Conservation (phyloP, 1,284 basidiomycete species). For the Lentinus polychrous region DNA sequence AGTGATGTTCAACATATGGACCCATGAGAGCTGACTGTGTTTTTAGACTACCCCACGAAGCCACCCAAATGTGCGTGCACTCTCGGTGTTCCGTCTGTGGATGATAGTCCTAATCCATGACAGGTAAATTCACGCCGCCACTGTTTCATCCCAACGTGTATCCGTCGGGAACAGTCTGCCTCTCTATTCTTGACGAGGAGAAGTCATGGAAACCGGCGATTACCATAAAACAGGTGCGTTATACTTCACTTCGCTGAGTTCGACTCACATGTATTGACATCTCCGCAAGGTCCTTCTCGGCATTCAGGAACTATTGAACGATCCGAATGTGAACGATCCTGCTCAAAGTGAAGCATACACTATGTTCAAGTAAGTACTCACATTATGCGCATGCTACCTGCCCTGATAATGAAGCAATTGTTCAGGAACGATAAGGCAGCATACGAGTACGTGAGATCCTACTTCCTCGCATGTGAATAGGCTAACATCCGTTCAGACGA, state of each 20-base stretch:
- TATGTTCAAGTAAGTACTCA: conserved; percentile 81
- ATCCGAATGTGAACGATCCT: conserved; percentile 93
- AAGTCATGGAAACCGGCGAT: conserved; percentile 99
- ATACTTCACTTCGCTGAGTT: background rate
- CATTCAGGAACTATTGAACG: conserved; percentile 90
- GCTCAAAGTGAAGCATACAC: conserved; percentile 97
- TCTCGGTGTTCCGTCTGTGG: conserved; percentile 7
- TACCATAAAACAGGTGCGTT: conserved; percentile 91
- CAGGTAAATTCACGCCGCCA: conserved; percentile 95
- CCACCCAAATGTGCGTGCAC: conserved; percentile 81
- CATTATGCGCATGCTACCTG: conserved; percentile 1
- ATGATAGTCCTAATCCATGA: conserved; percentile 9
- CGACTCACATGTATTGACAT: background rate
- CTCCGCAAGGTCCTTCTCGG: conserved; percentile 80
- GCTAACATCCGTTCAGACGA: conserved; percentile 38
- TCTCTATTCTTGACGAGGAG: conserved; percentile 98
- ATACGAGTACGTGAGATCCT: conserved; percentile 64
- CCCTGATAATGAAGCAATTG: background rate
- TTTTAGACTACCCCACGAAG: conserved; percentile 86
- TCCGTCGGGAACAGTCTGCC: conserved; percentile 96
- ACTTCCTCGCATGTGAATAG: background rate
- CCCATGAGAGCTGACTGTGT: conserved; percentile 11
- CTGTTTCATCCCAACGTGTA: conserved; percentile 99
- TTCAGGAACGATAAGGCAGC: conserved; percentile 82
- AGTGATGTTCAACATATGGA: conserved; percentile 10